Percentiles rank a stretch among this genome's conserved stretches.
These are phyloP conservation scores for Eucalyptus victrix DNA, from an alignment of 345 rosid genomes.

Conservation along the genomic window DNA sequence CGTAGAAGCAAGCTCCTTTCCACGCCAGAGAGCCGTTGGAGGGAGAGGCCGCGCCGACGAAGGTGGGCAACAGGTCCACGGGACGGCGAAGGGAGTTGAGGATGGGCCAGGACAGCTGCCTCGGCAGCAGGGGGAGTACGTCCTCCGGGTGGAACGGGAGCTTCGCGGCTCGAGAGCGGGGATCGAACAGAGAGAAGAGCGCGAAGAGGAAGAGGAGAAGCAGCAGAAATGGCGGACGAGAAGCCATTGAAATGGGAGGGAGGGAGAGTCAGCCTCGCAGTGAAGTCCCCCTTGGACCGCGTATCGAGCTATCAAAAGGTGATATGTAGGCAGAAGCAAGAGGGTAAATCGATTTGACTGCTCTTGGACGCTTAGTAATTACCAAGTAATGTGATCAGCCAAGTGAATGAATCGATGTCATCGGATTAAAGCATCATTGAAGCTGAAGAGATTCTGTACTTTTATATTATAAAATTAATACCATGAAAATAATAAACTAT, in stretches of 20 bases:
- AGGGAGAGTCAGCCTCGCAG: neutral
- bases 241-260: neutral
- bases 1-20: slow-evolving; percentile 89
- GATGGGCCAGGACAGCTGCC: slow-evolving; percentile 70
- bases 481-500: neutral
- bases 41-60: slow-evolving; percentile 67
- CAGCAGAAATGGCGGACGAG: neutral
- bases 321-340: neutral
- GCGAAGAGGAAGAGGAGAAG: neutral
- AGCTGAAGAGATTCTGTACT: neutral
- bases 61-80: slow-evolving; percentile 70
- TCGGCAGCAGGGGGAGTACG: slow-evolving; percentile 56
- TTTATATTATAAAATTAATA: no score
- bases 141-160: slow-evolving; percentile 70
- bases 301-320: neutral
- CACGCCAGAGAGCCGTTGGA: slow-evolving; percentile 32
- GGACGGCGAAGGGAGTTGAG: slow-evolving; percentile 50
- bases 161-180: slow-evolving; percentile 1
- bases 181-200: neutral
- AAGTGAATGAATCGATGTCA: no score
- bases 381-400: no score
- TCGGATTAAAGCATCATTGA: neutral
- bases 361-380: no score
- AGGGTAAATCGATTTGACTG: no score
- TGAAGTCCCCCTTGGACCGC: neutral